Percentiles rank a stretch among this genome's conserved stretches.
phyloP scores from a whole-genome alignment of 257 asterid genomes.

The Linaria vulgaris region DNA sequence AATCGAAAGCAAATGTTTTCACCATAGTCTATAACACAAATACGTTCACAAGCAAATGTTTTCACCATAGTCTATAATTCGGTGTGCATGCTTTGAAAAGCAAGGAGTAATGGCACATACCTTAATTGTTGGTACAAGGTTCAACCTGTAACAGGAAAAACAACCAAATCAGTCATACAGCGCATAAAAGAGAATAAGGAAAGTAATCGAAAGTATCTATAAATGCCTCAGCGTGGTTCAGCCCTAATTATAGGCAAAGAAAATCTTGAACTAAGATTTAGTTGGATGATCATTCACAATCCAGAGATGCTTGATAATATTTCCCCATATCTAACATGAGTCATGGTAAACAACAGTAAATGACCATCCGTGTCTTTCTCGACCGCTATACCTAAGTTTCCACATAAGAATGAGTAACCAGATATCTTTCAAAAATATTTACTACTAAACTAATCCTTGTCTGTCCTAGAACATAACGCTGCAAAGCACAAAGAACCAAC shows the following conservation, averaged over 20 bases:
- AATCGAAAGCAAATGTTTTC: too few relatives aligned
- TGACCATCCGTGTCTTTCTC: too few relatives aligned
- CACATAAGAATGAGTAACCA: too few relatives aligned
- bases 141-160: slow-evolving; percentile 46
- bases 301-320: too few relatives aligned
- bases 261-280: too few relatives aligned
- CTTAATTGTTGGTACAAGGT: slow-evolving; percentile 62
- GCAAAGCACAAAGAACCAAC: not conserved
- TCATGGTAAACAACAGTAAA: too few relatives aligned
- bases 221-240: too few relatives aligned
- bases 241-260: not conserved
- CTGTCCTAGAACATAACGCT: not conserved
- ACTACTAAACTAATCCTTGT: not conserved
- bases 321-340: too few relatives aligned
- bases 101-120: slow-evolving; percentile 25
- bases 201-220: not conserved
- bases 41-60: not conserved
- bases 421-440: too few relatives aligned
- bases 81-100: not conserved
- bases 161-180: not conserved
- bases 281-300: too few relatives aligned
- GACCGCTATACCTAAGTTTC: too few relatives aligned
- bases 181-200: not conserved
- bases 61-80: not conserved
- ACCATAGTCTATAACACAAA: too few relatives aligned